Percentiles rank a stretch among this genome's conserved stretches.
Evolutionary conservation across 345 rosid species (phyloP).

Genomic region (Capsella bursapastoris): DNA sequence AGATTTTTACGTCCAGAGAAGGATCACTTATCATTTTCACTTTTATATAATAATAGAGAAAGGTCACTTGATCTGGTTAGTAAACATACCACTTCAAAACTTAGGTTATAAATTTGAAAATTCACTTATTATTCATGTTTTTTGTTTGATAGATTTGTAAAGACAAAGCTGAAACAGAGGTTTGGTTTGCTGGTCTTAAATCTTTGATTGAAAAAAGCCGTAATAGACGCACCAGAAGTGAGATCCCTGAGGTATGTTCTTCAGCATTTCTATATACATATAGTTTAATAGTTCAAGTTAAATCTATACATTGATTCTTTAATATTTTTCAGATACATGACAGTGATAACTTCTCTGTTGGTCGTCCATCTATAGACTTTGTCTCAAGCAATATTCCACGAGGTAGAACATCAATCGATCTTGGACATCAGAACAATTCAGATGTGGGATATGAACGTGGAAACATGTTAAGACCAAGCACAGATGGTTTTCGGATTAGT

Average conservation of each 20-base stretch:
- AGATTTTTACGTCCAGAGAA: slow-evolving; percentile 94
- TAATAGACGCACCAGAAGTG: slow-evolving; percentile 67
- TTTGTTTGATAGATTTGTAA: slow-evolving; percentile 76
- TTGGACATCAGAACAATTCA: slow-evolving; percentile 52
- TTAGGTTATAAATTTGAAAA: neutral
- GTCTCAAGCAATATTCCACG: slow-evolving; percentile 52
- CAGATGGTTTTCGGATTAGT: slow-evolving; percentile 91
- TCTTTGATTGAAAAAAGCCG: slow-evolving; percentile 57
- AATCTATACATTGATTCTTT: neutral
- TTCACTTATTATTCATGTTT: neutral
- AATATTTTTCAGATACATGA: slow-evolving; percentile 56
- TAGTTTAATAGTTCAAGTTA: too few species aligned
- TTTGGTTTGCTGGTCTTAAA: slow-evolving; percentile 87
- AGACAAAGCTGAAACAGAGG: slow-evolving; percentile 89
- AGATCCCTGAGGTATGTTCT: slow-evolving; percentile 71
- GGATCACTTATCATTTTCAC: slow-evolving; percentile 93
- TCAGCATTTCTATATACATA: neutral
- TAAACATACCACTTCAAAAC: slow-evolving; percentile 6
- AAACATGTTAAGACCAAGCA: slow-evolving; percentile 88
- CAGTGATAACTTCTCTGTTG: slow-evolving; percentile 50
- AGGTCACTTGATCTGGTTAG: slow-evolving; percentile 98
- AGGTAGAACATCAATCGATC: slow-evolving; percentile 66
- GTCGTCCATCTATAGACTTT: slow-evolving; percentile 60
- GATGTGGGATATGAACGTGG: slow-evolving; percentile 85
- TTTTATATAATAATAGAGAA: slow-evolving; percentile 82